phyloP scores from a whole-genome alignment of 2,329 filamentous ascomycete species.

The Hymenoscyphus linearis region DNA sequence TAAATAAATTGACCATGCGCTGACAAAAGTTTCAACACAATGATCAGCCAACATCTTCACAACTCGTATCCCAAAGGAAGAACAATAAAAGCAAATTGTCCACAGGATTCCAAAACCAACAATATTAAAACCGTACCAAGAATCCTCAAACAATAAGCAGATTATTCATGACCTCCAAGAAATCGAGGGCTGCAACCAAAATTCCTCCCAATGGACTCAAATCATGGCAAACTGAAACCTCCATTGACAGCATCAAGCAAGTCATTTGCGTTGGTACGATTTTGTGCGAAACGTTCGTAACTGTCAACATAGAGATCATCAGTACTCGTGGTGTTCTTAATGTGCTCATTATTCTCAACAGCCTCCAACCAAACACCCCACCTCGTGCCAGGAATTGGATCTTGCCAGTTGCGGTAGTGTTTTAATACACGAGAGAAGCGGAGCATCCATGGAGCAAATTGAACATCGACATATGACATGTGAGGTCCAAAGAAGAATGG shows the following conservation, averaged over 20 bases:
- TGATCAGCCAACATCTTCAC: neutral
- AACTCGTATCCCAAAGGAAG: neutral
- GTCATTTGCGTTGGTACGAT: conserved; percentile 52
- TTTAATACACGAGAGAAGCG: conserved; percentile 35
- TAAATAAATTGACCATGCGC: neutral
- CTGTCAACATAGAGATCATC: conserved; percentile 60
- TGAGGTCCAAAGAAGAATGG: conserved; percentile 34
- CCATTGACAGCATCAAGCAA: conserved; percentile 55
- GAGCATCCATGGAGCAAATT: conserved; percentile 38
- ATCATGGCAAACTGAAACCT: neutral
- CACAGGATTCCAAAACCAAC: neutral
- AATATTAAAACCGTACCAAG: neutral
- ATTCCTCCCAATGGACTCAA: too few species aligned
- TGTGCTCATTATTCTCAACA: conserved; percentile 34
- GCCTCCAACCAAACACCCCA: conserved; percentile 36
- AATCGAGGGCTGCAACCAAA: neutral
- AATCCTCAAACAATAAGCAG: neutral
- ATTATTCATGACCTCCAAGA: neutral
- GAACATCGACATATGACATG: conserved; percentile 36
- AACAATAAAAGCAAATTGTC: neutral
- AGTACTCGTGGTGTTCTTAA: conserved; percentile 35
- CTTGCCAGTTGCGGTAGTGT: conserved; percentile 36
- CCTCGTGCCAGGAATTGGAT: conserved; percentile 32
- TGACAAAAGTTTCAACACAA: neutral
- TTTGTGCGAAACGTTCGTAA: conserved; percentile 63